A percentile compares a stretch with the other conserved stretches of the same genome.
Conservation (phyloP, 2,329 filamentous ascomycete genomes). For the Alternaria ethzedia region DNA sequence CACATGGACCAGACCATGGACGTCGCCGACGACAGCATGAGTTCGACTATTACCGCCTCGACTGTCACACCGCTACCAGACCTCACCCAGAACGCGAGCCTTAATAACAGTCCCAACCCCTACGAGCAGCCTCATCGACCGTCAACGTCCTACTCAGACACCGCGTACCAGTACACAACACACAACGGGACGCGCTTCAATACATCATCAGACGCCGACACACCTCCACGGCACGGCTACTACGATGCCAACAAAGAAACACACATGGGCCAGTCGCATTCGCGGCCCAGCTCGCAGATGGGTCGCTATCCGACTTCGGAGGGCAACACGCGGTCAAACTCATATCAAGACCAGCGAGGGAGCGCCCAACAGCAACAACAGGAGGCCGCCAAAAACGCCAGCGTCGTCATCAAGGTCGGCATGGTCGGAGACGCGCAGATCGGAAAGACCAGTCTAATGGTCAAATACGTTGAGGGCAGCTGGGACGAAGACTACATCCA, state of each 20-base stretch:
- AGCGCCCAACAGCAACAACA: constrained; percentile 40
- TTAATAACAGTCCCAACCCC: constrained; percentile 31
- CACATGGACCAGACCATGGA: constrained; percentile 48
- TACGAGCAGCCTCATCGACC: constrained; percentile 56
- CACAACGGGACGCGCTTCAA: constrained; percentile 50
- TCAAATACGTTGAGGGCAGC: constrained; percentile 98
- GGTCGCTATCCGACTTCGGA: constrained; percentile 58
- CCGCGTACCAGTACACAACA: constrained; percentile 50
- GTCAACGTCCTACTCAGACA: constrained; percentile 62
- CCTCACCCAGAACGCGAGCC: constrained; percentile 38
- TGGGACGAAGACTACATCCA: constrained; percentile 99
- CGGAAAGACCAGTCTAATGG: constrained; percentile 98
- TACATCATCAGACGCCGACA: constrained; percentile 57
- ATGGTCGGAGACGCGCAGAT: constrained; percentile 99
- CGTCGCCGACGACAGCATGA: constrained; percentile 53
- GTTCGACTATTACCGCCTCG: constrained; percentile 55
- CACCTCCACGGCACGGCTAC: constrained; percentile 45
- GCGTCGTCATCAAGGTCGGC: constrained; percentile 97
- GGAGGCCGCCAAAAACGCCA: constrained; percentile 58
- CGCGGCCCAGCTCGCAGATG: constrained; percentile 58
- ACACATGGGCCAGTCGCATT: constrained; percentile 47
- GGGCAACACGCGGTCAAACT: constrained; percentile 39
- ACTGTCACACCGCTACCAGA: constrained; percentile 47
- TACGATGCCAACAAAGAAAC: constrained; percentile 42
- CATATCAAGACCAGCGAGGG: constrained; percentile 58